phyloP scores from a whole-genome alignment of 495 filamentous ascomycete species.

The Lophium mytilinum region DNA sequence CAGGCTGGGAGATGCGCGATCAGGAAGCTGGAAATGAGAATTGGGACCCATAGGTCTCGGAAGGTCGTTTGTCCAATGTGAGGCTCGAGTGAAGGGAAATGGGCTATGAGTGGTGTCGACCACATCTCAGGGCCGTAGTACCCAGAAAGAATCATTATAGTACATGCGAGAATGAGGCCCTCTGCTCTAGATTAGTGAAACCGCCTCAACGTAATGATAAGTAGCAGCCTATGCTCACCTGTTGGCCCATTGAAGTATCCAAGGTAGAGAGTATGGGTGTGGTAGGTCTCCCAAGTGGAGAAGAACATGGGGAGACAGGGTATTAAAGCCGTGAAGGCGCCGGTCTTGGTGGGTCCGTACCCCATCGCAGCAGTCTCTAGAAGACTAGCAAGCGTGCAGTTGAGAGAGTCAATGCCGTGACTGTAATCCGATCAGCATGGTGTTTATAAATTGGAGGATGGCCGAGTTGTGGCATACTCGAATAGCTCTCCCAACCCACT shows the following conservation, averaged over 20 bases:
- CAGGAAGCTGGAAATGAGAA: slow-evolving; percentile 65
- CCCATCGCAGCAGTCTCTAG: slow-evolving; percentile 89
- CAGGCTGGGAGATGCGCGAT: slow-evolving; percentile 71
- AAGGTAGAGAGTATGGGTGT: slow-evolving; percentile 94
- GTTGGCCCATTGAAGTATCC: slow-evolving; percentile 97
- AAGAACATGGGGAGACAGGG: slow-evolving; percentile 98
- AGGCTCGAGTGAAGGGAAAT: slow-evolving; percentile 15
- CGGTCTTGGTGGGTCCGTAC: slow-evolving; percentile 67
- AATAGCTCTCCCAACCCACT: slow-evolving; percentile 93
- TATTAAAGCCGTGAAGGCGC: slow-evolving; percentile 82
- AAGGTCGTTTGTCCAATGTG: slow-evolving; percentile 40
- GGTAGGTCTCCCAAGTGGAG: slow-evolving; percentile 98
- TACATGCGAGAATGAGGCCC: slow-evolving; percentile 80
- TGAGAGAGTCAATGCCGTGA: slow-evolving; percentile 95
- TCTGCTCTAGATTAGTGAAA: slow-evolving; percentile 40
- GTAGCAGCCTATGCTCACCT: slow-evolving; percentile 28
- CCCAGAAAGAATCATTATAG: slow-evolving; percentile 77
- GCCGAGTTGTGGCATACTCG: slow-evolving; percentile 48
- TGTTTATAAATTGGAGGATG: neutral
- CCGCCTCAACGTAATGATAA: neutral
- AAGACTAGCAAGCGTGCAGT: slow-evolving; percentile 86
- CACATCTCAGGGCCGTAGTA: slow-evolving; percentile 84
- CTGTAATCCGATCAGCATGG: slow-evolving; percentile 37
- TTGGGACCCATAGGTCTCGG: slow-evolving; percentile 78
- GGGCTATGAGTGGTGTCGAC: slow-evolving; percentile 55